Percentiles rank a stretch among this genome's conserved stretches.
These are phyloP conservation scores for Lanmaoa pseudosensibilis DNA, from an alignment of 768 basidiomycete genomes.

Conservation along the genomic window DNA sequence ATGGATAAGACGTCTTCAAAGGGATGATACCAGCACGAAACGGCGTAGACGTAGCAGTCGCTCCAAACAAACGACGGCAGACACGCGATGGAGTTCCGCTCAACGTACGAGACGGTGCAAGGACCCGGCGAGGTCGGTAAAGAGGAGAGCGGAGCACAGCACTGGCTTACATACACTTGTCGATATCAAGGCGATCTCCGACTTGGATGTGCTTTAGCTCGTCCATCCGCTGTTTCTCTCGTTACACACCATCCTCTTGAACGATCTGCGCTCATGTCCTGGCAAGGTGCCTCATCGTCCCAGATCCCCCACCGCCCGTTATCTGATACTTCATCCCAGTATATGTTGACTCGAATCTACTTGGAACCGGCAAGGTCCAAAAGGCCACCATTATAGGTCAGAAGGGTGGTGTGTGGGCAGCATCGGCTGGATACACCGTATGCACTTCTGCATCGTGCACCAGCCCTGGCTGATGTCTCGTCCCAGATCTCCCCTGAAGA, in stretches of 20 bases:
- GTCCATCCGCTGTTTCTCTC: neutral
- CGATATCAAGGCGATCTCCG: conserved; percentile 34
- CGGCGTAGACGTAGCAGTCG: neutral
- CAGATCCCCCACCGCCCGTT: neutral
- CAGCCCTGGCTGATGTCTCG: neutral
- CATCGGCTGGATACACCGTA: conserved; percentile 23
- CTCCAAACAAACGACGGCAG: conserved; percentile 1
- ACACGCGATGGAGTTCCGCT: neutral
- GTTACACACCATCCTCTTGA: conserved; percentile 1
- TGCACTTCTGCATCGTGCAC: neutral
- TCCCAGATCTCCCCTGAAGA: conserved; percentile 24
- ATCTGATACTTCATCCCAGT: conserved; percentile 51
- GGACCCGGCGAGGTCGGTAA: neutral
- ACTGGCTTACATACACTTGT: conserved; percentile 29
- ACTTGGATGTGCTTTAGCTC: neutral
- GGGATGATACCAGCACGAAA: neutral
- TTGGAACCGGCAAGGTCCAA: conserved; percentile 67
- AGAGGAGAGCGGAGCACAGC: conserved; percentile 5
- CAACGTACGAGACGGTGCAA: neutral
- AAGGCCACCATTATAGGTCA: conserved; percentile 58
- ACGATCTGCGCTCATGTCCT: conserved; percentile 52
- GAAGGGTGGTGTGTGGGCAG: conserved; percentile 33
- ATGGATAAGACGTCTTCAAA: neutral
- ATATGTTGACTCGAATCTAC: conserved; percentile 79
- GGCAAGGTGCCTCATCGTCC: conserved; percentile 60